Evolutionary conservation across 2,329 filamentous ascomycete genomes (phyloP), one percentile per base, ranked within the genome.

Genomic region (Acrocalymma vagum): DNA sequence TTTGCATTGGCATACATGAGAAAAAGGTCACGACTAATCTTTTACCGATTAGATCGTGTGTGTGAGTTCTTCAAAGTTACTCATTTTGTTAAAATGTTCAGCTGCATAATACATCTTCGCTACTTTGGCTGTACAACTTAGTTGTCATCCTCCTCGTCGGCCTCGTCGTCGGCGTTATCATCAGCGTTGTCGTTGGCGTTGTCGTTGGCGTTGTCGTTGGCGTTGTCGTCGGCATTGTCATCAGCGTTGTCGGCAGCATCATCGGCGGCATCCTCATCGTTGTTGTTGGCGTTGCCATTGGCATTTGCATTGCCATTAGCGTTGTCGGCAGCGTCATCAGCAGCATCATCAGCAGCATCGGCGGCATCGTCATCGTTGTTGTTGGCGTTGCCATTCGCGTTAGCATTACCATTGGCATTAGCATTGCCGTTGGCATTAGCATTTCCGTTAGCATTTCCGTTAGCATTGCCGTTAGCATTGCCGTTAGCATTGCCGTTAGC

Each of bases 401-500:
- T 22, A 8, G 32, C 21, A 35, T 23, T 22, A 15, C 6, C 17
- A 10, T 7, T 15, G 16, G 26, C 31, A 31, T 17, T 17, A 20
- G 18, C 26, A 9, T 18, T 20, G 10, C 25, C 13, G 18, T 16
- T 7, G 17, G 13, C 6, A 16, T 16, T 17, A 15, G 14, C 29
- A 15, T 20, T 30, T 10, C 18, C 39, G 18, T 42, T 40, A 1
- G 50, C 55, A n/a, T 44, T 47, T 17, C 57, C 59, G 11, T 52
- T 52, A 17, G 65, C 59, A 1, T 53, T 45, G 7, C 64, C 64
- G 0, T 75, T 71, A 7, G 78, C 78, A 3, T 72, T 74, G 9
- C 65, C 71, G 43, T 80, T 77, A 25, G 78, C 75, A 11, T 77
- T 72, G 65, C 83, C 81, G 70, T 82, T 83, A 0, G 69, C 70